A percentile compares a stretch with the other conserved stretches of the same genome.
Conservation (phyloP, 73 alveolate species). For the Durusdinium trenchii region DNA sequence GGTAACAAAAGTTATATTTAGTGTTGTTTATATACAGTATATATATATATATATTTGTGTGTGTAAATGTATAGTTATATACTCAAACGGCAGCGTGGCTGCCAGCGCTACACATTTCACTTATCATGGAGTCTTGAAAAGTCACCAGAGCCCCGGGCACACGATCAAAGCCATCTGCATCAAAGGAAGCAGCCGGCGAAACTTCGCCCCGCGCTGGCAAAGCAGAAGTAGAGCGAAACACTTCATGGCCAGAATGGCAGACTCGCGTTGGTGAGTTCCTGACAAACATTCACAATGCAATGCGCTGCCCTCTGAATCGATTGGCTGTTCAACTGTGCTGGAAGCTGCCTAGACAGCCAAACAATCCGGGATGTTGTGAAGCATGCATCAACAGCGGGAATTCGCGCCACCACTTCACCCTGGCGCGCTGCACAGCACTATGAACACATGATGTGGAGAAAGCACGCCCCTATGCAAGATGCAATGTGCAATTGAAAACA, state of each 20-base stretch:
- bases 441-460: background rate
- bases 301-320: too few relatives aligned
- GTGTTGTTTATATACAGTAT: too few relatives aligned
- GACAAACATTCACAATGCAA: background rate
- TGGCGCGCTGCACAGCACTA: background rate
- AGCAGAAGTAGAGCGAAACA: too few relatives aligned
- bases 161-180: slow-evolving; percentile 29
- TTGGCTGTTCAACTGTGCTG: background rate
- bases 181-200: slow-evolving; percentile 1
- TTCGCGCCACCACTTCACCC: slow-evolving; percentile 72
- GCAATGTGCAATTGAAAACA: too few relatives aligned
- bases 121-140: background rate
- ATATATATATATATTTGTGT: too few relatives aligned
- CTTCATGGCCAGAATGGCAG: slow-evolving; percentile 14
- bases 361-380: slow-evolving; percentile 20
- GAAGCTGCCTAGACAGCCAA: slow-evolving; percentile 48
- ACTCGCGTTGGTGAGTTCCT: background rate
- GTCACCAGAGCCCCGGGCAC: slow-evolving; percentile 4
- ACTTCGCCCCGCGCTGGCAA: background rate
- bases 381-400: slow-evolving; percentile 66
- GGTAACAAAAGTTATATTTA: too few relatives aligned
- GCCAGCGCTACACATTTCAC: too few relatives aligned
- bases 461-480: background rate
- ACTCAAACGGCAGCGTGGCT: background rate
- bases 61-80: background rate